Evolutionary conservation across 345 rosid species (phyloP).

Genomic region (Bretschneidera sinensis): DNA sequence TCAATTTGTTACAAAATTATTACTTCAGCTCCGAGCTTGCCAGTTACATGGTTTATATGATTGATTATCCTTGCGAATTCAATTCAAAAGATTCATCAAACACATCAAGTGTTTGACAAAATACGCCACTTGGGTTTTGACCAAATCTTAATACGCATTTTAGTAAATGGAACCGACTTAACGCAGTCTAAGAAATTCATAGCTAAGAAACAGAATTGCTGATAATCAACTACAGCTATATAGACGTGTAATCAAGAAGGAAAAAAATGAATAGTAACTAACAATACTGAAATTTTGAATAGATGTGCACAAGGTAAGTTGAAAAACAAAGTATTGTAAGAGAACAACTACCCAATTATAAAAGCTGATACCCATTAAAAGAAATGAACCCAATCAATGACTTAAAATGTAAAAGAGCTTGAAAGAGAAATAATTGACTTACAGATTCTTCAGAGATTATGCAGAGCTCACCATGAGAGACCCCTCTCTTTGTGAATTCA

Average conservation of each 20-base stretch:
- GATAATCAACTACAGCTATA: no score
- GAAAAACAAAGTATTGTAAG: not conserved
- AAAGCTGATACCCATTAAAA: constrained; percentile 9
- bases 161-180: not conserved
- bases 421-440: constrained; percentile 18
- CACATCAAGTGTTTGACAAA: not conserved
- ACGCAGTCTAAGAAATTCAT: not conserved
- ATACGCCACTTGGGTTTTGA: not conserved
- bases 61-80: not conserved
- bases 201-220: no score
- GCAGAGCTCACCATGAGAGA: constrained; percentile 83
- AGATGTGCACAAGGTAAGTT: not conserved
- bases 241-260: no score
- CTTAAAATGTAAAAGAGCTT: not conserved
- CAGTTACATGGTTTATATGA: no score
- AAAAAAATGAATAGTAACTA: not conserved
- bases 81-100: no score
- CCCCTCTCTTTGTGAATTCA: constrained; percentile 75
- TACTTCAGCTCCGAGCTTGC: no score
- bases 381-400: not conserved
- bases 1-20: not conserved
- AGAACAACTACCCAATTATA: constrained; percentile 2
- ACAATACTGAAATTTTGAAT: constrained; percentile 14
- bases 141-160: not conserved
- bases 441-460: constrained; percentile 94